Percentiles rank a stretch among this genome's conserved stretches.
These are phyloP conservation scores for Trichoderma koningiopsis DNA, from an alignment of 2,329 filamentous ascomycete species.

Conservation along the genomic window DNA sequence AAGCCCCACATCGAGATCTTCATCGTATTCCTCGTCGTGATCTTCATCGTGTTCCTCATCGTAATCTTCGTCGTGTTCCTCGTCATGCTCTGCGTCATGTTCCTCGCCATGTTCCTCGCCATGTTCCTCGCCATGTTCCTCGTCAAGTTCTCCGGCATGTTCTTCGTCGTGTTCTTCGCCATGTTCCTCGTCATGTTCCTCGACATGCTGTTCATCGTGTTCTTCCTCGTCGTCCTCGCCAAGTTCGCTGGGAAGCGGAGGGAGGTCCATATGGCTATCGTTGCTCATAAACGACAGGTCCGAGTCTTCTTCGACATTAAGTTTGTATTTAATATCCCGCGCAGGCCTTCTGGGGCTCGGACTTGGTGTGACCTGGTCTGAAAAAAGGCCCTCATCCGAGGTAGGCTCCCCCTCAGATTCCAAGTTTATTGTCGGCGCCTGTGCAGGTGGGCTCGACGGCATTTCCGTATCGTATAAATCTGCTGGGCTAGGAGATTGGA, in stretches of 20 bases:
- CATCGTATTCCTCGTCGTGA: no score
- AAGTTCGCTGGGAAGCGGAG: constrained; percentile 19
- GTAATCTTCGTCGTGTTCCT: no score
- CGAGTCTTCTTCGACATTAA: constrained; percentile 38
- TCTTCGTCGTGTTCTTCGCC: constrained; percentile 30
- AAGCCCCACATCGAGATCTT: no score
- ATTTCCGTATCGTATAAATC: constrained; percentile 48
- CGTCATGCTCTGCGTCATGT: not conserved
- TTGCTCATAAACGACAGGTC: constrained; percentile 21
- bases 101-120: constrained; percentile 35
- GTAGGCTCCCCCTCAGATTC: constrained; percentile 36
- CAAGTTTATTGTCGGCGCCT: constrained; percentile 28
- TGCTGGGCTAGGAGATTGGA: constrained; percentile 19
- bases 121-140: constrained; percentile 28
- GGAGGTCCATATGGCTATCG: constrained; percentile 21
- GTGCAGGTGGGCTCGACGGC: constrained; percentile 65
- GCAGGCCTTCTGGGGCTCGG: constrained; percentile 44
- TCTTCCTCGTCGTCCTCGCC: no score
- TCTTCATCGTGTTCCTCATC: no score
- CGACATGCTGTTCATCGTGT: constrained; percentile 2
- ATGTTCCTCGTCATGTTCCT: constrained; percentile 37
- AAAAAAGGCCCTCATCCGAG: constrained; percentile 38
- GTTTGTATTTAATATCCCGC: constrained; percentile 39
- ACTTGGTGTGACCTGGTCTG: constrained; percentile 46
- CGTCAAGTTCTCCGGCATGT: constrained; percentile 29